These are phyloP conservation scores for Crotalaria pallida DNA, from an alignment of 306 rosid genomes.

Conservation along the genomic window DNA sequence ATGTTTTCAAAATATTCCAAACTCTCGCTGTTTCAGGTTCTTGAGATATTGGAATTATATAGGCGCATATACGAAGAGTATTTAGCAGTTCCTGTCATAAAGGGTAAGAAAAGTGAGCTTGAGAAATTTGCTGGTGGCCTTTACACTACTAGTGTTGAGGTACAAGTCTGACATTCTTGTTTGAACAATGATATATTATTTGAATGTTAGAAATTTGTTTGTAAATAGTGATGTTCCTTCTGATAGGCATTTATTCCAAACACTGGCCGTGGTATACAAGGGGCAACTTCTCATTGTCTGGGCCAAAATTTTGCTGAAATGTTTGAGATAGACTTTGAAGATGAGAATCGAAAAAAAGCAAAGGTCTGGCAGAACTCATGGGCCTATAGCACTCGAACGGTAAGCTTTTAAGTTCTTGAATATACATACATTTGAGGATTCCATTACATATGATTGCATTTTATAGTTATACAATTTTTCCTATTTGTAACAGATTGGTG, in stretches of 20 bases:
- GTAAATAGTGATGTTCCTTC: constrained; percentile 7
- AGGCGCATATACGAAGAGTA: constrained; percentile 82
- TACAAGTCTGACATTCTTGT: constrained; percentile 22
- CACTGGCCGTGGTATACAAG: constrained; percentile 93
- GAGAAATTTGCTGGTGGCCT: constrained; percentile 99
- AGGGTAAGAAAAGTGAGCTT: constrained; percentile 90
- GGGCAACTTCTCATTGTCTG: constrained; percentile 96
- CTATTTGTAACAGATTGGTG: constrained; percentile 63
- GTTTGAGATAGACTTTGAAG: constrained; percentile 92
- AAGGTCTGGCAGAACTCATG: constrained; percentile 98
- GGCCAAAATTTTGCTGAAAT: constrained; percentile 97
- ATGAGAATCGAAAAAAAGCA: constrained; percentile 82
- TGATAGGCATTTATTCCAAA: constrained; percentile 84
- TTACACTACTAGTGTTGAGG: constrained; percentile 98
- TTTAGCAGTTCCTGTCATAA: constrained; percentile 84
- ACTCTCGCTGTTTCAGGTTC: constrained; percentile 54
- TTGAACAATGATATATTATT: neutral
- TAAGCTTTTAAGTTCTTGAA: constrained; percentile 28
- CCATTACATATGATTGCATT: neutral
- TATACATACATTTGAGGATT: constrained; percentile 1
- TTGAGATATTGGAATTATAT: constrained; percentile 77
- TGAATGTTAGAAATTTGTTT: neutral
- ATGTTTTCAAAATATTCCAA: constrained; percentile 11
- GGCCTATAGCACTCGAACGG: constrained; percentile 97
- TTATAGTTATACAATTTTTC: neutral